Conservation (phyloP, 768 basidiomycete genomes). For the Lepiota venenata region DNA sequence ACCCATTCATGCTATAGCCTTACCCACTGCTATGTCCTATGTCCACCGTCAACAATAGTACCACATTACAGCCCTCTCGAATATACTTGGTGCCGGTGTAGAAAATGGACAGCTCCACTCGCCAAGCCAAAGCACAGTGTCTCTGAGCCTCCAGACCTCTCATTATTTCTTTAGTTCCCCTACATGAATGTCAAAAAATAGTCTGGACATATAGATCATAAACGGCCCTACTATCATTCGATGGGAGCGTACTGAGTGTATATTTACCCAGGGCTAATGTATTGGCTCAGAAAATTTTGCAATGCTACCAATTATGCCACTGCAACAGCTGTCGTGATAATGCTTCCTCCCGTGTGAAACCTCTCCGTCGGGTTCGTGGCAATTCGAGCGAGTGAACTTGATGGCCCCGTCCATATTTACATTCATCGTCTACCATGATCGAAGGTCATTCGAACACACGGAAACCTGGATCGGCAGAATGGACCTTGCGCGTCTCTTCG, state of each 20-base stretch:
- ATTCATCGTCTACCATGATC: slow-evolving; percentile 32
- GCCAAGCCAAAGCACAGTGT: slow-evolving; percentile 63
- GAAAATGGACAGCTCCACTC: slow-evolving; percentile 65
- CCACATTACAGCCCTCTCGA: slow-evolving; percentile 6
- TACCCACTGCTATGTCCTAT: slow-evolving; percentile 18
- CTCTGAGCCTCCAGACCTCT: slow-evolving; percentile 62
- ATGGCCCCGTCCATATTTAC: slow-evolving; percentile 60
- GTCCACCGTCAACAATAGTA: slow-evolving; percentile 23
- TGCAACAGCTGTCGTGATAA: slow-evolving; percentile 56
- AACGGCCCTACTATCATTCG: neutral
- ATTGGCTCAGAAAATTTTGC: slow-evolving; percentile 68
- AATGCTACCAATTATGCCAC: slow-evolving; percentile 61
- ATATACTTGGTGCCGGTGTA: slow-evolving; percentile 69
- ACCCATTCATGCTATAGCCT: neutral
- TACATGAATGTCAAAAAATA: slow-evolving; percentile 34
- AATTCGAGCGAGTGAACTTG: slow-evolving; percentile 59
- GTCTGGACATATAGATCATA: slow-evolving; percentile 12
- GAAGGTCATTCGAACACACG: too few species aligned
- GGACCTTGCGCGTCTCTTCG: slow-evolving; percentile 52
- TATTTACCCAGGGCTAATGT: slow-evolving; percentile 70
- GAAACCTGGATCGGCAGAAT: neutral
- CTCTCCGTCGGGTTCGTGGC: slow-evolving; percentile 56
- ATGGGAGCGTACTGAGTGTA: slow-evolving; percentile 48
- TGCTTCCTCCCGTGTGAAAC: slow-evolving; percentile 44
- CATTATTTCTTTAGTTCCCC: slow-evolving; percentile 50